Evolutionary conservation across 352 stramenopile species (phyloP), one percentile per base, ranked within the genome.

Genomic region (Pythium periplocum): DNA sequence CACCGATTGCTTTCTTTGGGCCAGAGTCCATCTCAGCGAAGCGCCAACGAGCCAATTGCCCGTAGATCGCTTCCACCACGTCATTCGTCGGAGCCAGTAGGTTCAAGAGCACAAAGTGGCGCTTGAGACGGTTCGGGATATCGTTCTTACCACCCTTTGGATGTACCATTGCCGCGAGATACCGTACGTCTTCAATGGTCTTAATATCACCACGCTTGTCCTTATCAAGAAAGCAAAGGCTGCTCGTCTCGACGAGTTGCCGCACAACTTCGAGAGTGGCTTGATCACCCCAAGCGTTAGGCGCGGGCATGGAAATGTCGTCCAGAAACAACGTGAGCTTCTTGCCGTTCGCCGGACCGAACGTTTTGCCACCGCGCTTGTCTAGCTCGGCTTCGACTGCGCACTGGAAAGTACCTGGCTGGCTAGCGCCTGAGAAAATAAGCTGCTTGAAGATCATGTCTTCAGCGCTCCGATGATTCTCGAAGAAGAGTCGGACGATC

Each of bases 51-150:
- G 87, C 68, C 48, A 97, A 85, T 55, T 90, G 78, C 0, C 86
- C 86, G 50, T 90, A 97, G 50, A 97, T 96, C 9, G 80, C 64
- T 42, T 96, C 78, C 1, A 96, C 87, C 7, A 89, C 75, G n/a
- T 91, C 73, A 1, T 64, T 57, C 1, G 78, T 77, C 0, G 87
- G 85, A 31, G 87, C 62, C 26, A 92, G 59, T 12, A 97, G 55
- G 53, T 96, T 95, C 12, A 96, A 69, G 9, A 91, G 68, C 51
- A 96, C 85, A 64, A 97, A 97, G 52, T 96, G 87, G 1, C 87
- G 71, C 56, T 96, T 96, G 17, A 97, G 71, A 1, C 90, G 72
- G 60, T 91, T 93, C 32, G 90, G 87, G 30, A 96, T 86, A 55
- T 96, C 86, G 53, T 96, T 89, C 45, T 79, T 87, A 1, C 78